These are phyloP conservation scores for Bathelium albidoporum DNA, from an alignment of 495 filamentous ascomycete species.

Conservation along the genomic window DNA sequence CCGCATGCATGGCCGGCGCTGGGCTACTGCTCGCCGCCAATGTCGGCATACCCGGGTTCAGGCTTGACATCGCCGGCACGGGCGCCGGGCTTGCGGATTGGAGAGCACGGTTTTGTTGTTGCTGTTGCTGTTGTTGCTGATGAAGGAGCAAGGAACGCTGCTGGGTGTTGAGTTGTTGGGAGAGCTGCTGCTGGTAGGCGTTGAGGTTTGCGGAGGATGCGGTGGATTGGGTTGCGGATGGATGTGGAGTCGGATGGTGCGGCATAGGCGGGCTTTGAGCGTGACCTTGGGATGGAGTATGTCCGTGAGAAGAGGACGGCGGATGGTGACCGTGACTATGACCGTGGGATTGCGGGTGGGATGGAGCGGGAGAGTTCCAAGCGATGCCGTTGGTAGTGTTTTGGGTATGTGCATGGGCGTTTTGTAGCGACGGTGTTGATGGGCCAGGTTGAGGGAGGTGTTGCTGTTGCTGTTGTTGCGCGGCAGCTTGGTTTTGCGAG, in stretches of 20 bases:
- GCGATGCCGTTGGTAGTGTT: background rate
- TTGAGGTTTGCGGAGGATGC: background rate
- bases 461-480: conserved; percentile 7
- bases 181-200: conserved; percentile 8
- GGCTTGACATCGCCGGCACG: background rate
- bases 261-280: background rate
- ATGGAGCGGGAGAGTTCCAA: background rate
- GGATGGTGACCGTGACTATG: too few relatives aligned
- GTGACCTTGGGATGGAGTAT: background rate
- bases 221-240: background rate
- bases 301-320: background rate
- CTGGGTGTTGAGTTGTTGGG: conserved; percentile 8
- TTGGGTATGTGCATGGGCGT: background rate
- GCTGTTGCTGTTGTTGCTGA: conserved; percentile 5
- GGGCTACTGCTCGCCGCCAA: background rate
- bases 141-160: conserved; percentile 10
- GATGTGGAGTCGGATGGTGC: background rate
- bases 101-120: background rate
- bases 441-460: background rate
- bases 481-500: conserved; percentile 3
- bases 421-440: background rate
- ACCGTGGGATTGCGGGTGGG: background rate
- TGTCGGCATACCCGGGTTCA: background rate
- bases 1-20: background rate
- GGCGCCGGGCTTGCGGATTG: background rate